Evolutionary conservation across 78 protist species (phyloP).

Genomic region (Dictyostelium firmibasis): DNA sequence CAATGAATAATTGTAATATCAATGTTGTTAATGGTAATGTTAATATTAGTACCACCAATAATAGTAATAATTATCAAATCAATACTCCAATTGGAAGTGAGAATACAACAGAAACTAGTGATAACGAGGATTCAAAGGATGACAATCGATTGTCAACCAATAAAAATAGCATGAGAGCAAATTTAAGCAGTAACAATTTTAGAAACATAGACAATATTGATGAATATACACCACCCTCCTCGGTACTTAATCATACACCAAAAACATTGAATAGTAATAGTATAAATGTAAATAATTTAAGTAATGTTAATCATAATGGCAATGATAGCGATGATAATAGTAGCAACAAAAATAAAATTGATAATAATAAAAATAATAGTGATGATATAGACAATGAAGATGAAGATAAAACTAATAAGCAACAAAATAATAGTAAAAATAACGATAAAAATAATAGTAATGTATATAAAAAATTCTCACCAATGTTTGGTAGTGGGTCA

Average conservation of each 20-base stretch:
- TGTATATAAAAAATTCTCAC: not conserved
- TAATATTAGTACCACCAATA: not conserved
- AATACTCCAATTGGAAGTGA: not conserved
- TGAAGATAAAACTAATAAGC: not conserved
- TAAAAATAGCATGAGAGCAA: not conserved
- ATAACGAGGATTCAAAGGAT: not conserved
- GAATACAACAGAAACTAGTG: not conserved
- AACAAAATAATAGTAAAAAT: not conserved
- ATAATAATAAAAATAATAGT: no score
- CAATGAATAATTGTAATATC: not conserved
- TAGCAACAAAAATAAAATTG: not conserved
- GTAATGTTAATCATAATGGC: not conserved
- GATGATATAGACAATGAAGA: not conserved
- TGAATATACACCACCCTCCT: slow-evolving; percentile 3
- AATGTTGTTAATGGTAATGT: not conserved
- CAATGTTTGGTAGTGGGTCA: slow-evolving; percentile 14
- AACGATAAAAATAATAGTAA: not conserved
- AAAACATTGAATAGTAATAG: not conserved
- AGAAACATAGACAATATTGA: not conserved
- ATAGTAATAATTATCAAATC: not conserved
- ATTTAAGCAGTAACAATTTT: not conserved
- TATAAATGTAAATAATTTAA: not conserved
- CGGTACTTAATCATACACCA: not conserved
- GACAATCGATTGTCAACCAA: not conserved
- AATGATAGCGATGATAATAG: not conserved